Conservation (phyloP, 306 rosid species). For the Quercus engelmannii region DNA sequence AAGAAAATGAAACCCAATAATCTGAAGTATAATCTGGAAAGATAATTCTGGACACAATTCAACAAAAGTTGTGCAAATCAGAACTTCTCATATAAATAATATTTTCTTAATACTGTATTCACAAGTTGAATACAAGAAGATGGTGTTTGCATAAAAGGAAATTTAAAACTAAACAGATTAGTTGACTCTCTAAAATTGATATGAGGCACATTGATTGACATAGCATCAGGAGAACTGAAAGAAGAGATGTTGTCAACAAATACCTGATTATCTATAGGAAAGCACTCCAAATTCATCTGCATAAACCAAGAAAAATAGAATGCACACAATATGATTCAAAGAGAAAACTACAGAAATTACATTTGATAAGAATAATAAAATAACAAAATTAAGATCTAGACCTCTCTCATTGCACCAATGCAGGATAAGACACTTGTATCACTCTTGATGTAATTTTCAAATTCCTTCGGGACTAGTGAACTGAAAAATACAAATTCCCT, state of each 20-base stretch:
- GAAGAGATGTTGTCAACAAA: conserved; percentile 11
- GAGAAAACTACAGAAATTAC: conserved; percentile 14
- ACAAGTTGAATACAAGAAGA: background rate
- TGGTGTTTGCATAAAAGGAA: background rate
- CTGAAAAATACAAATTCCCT: conserved; percentile 87
- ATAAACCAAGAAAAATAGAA: conserved; percentile 17
- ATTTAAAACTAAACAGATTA: background rate
- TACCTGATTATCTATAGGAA: conserved; percentile 91
- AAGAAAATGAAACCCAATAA: background rate
- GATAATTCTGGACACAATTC: too few relatives aligned
- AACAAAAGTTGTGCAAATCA: background rate
- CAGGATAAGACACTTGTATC: conserved; percentile 94
- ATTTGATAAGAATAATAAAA: conserved; percentile 17
- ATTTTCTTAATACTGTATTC: background rate
- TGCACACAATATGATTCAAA: conserved; percentile 1
- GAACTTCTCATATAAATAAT: background rate
- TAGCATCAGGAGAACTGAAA: conserved; percentile 2
- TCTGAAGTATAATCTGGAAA: background rate
- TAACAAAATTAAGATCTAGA: conserved; percentile 19
- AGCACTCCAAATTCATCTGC: conserved; percentile 95
- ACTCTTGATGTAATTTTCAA: conserved; percentile 72
- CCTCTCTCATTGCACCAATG: conserved; percentile 93
- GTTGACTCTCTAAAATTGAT: background rate
- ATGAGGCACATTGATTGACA: background rate
- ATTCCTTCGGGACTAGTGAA: conserved; percentile 73